Evolutionary conservation across 305 asterid genomes (phyloP), one percentile per base, ranked within the genome.

Genomic region (Euphrasia arctica): DNA sequence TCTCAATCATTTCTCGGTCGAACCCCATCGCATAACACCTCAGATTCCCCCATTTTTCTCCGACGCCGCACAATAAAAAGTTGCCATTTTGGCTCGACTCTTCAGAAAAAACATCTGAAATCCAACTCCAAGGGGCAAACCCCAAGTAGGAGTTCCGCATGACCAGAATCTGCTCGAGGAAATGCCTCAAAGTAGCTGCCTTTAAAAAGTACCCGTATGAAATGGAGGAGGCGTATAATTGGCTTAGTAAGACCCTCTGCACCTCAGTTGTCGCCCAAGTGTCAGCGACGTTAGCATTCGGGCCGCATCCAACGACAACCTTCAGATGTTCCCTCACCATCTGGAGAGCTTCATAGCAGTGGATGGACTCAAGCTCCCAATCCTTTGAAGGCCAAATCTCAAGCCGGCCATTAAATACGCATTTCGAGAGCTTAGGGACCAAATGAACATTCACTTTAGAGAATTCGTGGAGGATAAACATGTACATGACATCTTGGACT

Each of bases 321-420:
- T 70, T 78, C 14, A 88, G 65, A 70, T 93, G 99, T 12, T 84
- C 92, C 72, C 75, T 80, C 66, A 93, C 85, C 88, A 93, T 78
- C 59, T 90, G 85, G 49, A 88, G 75, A 48, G 65, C 90, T 76
- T 87, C 95, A 2, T 60, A 51, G 74, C 80, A 77, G 64, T 93
- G 93, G 51, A 93, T 82, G 0, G 97, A 90, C 78, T 87, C 89
- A 3, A 93, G 92, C 59, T 87, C 95, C 90, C 95, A 87, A 64
- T 85, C 95, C 79, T 78, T 85, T 0, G 91, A 79, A 34, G 97
- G 96, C 66, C 76, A 72, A 39, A 92, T 84, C 79, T 92, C 98
- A 0, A 93, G 80, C 66, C 98, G 70, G 28, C 82, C 83, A 32
- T 84, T 79, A 25, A 66, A 90, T 48, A 84, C 63, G 73, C 98